Base-by-base conservation (phyloP, 2,329 filamentous ascomycete genomes). In the Teratosphaeriaceae sp. region DNA sequence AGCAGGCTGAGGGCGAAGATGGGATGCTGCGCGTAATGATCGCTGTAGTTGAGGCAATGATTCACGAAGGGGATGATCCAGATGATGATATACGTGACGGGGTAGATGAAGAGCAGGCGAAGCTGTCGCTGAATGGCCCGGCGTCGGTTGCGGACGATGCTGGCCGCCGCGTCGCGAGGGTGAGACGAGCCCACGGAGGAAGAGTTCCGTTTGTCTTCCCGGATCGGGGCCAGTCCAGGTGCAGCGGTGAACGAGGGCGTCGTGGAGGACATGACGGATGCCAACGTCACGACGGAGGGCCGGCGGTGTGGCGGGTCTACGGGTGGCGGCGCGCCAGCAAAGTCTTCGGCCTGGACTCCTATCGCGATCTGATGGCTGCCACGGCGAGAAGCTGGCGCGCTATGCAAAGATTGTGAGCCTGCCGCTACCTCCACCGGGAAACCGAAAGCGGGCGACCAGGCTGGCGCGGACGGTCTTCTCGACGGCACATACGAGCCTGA, bases 91-190 rank as follows among this genome's bases (percentile, higher is more conserved):
- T 90, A 89, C 3, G 84, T 74, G 15, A 82, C 59, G 0, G 85
- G 85, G 59, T 90, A 90, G 37, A 88, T 78, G 63, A 89, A 87
- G 15, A 88, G 71, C 23, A 84, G 74, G 23, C 82, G 76, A 2
- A 88, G 71, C 55, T 88, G 84, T 8, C 80, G 75, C 34, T 76
- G 74, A 45, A 85, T 80, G 45, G 74, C 76, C 13, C 46, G 46
- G 21, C 57, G 55, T 16, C 58, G 52, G 24, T 47, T 42, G 7
- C 46, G 42, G 3, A 51, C 18, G 5, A 52, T 47, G 13, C 37
- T 49, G 33, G 50, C 42, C 7, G 40, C 44, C 4, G 26, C n/a
- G 30, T 43, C 31, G 5, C 16, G 38, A 13, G 23, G 8, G 48
- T 22, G 46, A 52, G 19, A 52, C 48, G 5, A 48, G 45, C 31